phyloP scores from a whole-genome alignment of 2,329 filamentous ascomycete genomes.

The Exophiala xenobiotica region DNA sequence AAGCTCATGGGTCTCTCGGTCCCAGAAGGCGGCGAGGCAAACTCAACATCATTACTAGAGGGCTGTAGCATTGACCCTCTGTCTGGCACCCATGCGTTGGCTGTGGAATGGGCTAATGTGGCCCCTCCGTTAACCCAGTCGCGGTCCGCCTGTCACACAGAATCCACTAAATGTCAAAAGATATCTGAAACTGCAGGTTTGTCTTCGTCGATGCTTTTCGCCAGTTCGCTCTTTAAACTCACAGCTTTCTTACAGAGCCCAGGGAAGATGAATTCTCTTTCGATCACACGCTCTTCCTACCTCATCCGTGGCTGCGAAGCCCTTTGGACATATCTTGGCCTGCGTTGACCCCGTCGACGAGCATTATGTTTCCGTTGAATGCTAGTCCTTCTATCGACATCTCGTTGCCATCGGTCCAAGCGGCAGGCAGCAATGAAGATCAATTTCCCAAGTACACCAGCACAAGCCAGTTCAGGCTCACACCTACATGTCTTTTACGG shows the following conservation, averaged over 20 bases:
- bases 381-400: neutral
- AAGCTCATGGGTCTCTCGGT: neutral
- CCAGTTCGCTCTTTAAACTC: neutral
- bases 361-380: neutral
- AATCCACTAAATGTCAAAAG: neutral
- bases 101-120: neutral
- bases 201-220: no score
- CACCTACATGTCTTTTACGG: neutral
- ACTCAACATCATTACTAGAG: constrained; percentile 1
- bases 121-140: neutral
- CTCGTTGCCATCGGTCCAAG: no score
- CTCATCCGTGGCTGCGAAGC: neutral
- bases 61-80: neutral
- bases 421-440: no score
- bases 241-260: neutral
- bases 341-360: neutral
- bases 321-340: neutral
- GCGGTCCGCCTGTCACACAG: neutral
- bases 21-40: neutral
- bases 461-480: neutral
- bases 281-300: neutral
- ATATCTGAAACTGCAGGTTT: no score
- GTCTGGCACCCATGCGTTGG: neutral
- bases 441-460: neutral
- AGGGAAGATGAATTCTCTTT: neutral